phyloP scores from a whole-genome alignment of 345 rosid genomes.

The Cardiospermum halicacabum region DNA sequence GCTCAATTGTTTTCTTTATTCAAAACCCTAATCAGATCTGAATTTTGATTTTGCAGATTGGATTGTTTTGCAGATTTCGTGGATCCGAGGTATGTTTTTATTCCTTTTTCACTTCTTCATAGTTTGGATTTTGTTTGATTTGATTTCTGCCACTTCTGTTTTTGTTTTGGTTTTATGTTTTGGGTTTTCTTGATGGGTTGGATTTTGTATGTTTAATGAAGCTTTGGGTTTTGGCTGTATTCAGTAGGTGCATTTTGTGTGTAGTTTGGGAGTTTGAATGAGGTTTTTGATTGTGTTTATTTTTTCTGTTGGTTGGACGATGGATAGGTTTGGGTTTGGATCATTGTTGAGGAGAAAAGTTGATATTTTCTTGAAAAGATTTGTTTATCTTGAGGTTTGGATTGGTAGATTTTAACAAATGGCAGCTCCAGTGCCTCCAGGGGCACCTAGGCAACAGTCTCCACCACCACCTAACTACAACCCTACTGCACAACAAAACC shows the following conservation, averaged over 20 bases:
- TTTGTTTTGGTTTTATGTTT: neutral
- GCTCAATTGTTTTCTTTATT: neutral
- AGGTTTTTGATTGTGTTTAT: neutral
- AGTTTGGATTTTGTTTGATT: neutral
- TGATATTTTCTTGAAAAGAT: neutral
- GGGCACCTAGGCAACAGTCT: constrained; percentile 54
- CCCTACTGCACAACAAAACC: constrained; percentile 37
- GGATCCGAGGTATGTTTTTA: constrained; percentile 12
- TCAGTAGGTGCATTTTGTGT: neutral
- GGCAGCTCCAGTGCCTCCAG: constrained; percentile 63
- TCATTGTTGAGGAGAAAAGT: constrained; percentile 2
- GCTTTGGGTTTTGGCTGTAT: neutral
- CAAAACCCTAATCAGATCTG: constrained; percentile 26
- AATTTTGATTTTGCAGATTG: neutral
- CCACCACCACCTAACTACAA: constrained; percentile 30
- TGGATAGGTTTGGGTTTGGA: constrained; percentile 6
- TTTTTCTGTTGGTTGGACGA: neutral
- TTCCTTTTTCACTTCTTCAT: neutral
- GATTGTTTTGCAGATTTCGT: neutral
- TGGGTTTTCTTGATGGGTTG: neutral
- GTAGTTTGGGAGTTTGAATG: neutral
- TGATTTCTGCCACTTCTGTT: neutral
- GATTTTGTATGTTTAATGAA: neutral
- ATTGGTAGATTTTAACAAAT: constrained; percentile 27
- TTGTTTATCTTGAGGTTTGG: constrained; percentile 1